Percentiles rank a stretch among this genome's conserved stretches.
Conservation (phyloP, 768 basidiomycete species). For the Boletus edulis region DNA sequence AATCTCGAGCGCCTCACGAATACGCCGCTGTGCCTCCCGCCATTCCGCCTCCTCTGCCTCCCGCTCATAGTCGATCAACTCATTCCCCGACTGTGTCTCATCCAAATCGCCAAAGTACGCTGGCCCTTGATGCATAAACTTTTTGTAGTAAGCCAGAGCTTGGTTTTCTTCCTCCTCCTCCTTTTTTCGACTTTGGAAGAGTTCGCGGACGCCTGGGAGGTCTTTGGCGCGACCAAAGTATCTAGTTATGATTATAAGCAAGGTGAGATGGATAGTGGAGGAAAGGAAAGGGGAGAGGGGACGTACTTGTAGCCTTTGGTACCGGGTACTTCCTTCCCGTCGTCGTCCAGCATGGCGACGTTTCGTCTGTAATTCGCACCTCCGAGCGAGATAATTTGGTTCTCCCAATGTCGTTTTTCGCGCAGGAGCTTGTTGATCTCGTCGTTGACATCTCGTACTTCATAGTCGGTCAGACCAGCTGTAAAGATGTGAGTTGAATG, state of each 20-base stretch:
- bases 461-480: slow-evolving; percentile 95
- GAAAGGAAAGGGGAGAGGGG: background rate
- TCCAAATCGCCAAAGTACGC: slow-evolving; percentile 91
- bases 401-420: slow-evolving; percentile 97
- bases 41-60: slow-evolving; percentile 74
- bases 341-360: slow-evolving; percentile 91
- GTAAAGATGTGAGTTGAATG: background rate
- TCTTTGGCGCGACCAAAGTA: slow-evolving; percentile 98
- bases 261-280: background rate
- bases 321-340: slow-evolving; percentile 94
- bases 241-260: slow-evolving; percentile 37
- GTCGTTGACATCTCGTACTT: slow-evolving; percentile 94
- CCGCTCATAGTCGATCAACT: slow-evolving; percentile 67
- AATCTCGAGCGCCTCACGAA: slow-evolving; percentile 54
- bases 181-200: slow-evolving; percentile 84
- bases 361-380: slow-evolving; percentile 96
- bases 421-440: slow-evolving; percentile 95
- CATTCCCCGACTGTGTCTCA: slow-evolving; percentile 56
- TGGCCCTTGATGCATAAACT: slow-evolving; percentile 84
- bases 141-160: slow-evolving; percentile 73
- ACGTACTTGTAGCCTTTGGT: slow-evolving; percentile 96
- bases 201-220: slow-evolving; percentile 89
- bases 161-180: slow-evolving; percentile 90
- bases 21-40: slow-evolving; percentile 55
- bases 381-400: slow-evolving; percentile 93